Conservation (phyloP, 139 green algal species). For the Chlamydomonas sphaeroides region DNA sequence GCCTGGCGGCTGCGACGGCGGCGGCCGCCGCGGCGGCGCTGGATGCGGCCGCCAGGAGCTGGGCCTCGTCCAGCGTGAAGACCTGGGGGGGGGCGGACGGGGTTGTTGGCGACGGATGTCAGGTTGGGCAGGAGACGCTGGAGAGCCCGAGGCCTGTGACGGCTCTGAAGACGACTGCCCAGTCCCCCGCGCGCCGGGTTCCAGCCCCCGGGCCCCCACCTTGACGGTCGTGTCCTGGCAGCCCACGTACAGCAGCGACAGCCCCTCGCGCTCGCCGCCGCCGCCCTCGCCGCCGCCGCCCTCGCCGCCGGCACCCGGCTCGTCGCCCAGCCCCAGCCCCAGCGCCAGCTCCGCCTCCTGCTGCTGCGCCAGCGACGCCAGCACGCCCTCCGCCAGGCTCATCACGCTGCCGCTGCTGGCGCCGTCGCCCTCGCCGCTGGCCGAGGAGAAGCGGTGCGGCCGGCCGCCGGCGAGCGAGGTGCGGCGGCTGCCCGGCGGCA, state of each 20-base stretch:
- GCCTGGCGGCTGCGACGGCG: background rate
- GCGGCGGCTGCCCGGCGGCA: too few species aligned
- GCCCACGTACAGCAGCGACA: slow-evolving; percentile 52
- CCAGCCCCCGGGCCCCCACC: too few species aligned
- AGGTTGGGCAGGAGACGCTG: too few species aligned
- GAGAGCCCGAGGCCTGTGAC: too few species aligned
- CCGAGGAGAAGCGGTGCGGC: background rate
- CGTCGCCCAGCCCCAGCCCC: too few species aligned
- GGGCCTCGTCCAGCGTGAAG: slow-evolving; percentile 24
- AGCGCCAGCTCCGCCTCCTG: background rate
- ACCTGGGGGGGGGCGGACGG: too few species aligned
- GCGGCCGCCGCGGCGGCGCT: background rate
- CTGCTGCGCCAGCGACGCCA: background rate
- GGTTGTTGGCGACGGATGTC: too few species aligned
- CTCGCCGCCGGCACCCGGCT: too few species aligned
- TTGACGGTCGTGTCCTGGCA: slow-evolving; percentile 65
- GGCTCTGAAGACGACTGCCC: too few species aligned
- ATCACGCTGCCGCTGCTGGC: background rate
- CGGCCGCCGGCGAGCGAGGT: too few species aligned
- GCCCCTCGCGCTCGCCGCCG: background rate
- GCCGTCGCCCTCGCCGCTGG: background rate
- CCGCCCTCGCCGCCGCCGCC: background rate
- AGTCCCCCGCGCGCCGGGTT: background rate
- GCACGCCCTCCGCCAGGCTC: background rate
- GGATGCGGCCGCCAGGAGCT: slow-evolving; percentile 11